Evolutionary conservation across 2,329 filamentous ascomycete genomes (phyloP), one percentile per base, ranked within the genome.

Genomic region (Calonectria pteridis): DNA sequence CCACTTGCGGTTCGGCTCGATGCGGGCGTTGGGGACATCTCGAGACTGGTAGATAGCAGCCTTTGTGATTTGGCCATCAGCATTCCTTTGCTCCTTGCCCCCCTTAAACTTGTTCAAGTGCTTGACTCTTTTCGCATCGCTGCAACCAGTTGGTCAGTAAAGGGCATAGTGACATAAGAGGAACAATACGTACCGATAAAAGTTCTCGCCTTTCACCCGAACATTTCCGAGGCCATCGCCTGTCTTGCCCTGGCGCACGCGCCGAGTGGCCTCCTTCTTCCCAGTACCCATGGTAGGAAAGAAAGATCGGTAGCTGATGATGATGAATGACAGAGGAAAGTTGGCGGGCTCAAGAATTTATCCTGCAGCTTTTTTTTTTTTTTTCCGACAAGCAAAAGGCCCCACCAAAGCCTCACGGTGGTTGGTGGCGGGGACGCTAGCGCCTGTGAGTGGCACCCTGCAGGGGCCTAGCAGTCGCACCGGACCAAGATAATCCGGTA

Each of bases 1-100:
- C 97, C 97, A 99, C 87, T 97, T 97, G 81, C 97, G 91, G 86
- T 98, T 97, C 64, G 97, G 97, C 88, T 98, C 96, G 82, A 98
- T 94, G 77, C 96, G 91, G 78, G 96, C 97, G 73, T 90, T 91
- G 59, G 96, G 96, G 28, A 93, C 86, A 43, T 98, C 95, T 82
- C 92, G 90, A 73, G 93, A 95, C 87, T 98, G 96, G 86, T 92
- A 98, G 20, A 91, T 90, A 63, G 95, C 95, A 77, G 95, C 93
- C 85, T 97, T 93, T 69, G 93, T 94, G 83, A 99, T 94, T 80
- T 96, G 92, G 81, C 97, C 97, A 16, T 90, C 87, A 63, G 94
- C 93, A 83, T 98, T 97, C 77, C 95, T 91, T 85, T 94, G 91
- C 14, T 95, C 91, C 83, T 94, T 95, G 78, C 95, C 95, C 82